Conservation (phyloP, 2,329 filamentous ascomycete genomes). For the Fusarium nodosum region DNA sequence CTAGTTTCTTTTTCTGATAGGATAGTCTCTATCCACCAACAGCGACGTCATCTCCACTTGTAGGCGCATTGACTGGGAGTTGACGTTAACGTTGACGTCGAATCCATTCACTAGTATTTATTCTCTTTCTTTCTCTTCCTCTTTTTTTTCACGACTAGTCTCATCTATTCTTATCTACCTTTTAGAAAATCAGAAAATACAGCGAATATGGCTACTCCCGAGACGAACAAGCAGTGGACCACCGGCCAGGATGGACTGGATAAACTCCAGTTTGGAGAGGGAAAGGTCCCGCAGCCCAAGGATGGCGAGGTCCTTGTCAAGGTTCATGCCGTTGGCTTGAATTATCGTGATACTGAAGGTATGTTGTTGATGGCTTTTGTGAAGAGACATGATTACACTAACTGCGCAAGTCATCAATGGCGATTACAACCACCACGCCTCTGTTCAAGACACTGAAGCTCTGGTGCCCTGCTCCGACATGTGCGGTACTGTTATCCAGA, state of each 20-base stretch:
- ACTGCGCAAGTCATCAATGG: slow-evolving; percentile 69
- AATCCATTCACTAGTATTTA: neutral
- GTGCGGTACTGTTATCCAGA: slow-evolving; percentile 70
- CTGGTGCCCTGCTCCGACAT: slow-evolving; percentile 79
- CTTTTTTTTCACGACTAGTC: slow-evolving; percentile 34
- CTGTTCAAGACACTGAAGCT: slow-evolving; percentile 56
- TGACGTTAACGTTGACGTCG: slow-evolving; percentile 15
- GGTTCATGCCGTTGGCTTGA: slow-evolving; percentile 62
- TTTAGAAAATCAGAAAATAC: slow-evolving; percentile 35
- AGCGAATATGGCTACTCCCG: slow-evolving; percentile 30
- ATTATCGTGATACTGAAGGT: slow-evolving; percentile 66
- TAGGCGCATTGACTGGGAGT: slow-evolving; percentile 31
- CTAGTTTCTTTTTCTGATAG: slow-evolving; percentile 36
- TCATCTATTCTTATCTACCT: slow-evolving; percentile 43
- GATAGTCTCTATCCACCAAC: slow-evolving; percentile 31
- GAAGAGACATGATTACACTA: neutral
- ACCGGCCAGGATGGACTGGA: slow-evolving; percentile 69
- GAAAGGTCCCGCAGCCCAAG: slow-evolving; percentile 61
- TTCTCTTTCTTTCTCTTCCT: neutral
- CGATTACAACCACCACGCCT: slow-evolving; percentile 75
- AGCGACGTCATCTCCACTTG: slow-evolving; percentile 41
- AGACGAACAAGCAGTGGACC: slow-evolving; percentile 66
- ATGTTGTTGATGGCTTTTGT: slow-evolving; percentile 1
- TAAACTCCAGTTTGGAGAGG: slow-evolving; percentile 62
- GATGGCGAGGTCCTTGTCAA: slow-evolving; percentile 66